Conservation (phyloP, 257 asterid genomes). For the Solanum gandarillasii region DNA sequence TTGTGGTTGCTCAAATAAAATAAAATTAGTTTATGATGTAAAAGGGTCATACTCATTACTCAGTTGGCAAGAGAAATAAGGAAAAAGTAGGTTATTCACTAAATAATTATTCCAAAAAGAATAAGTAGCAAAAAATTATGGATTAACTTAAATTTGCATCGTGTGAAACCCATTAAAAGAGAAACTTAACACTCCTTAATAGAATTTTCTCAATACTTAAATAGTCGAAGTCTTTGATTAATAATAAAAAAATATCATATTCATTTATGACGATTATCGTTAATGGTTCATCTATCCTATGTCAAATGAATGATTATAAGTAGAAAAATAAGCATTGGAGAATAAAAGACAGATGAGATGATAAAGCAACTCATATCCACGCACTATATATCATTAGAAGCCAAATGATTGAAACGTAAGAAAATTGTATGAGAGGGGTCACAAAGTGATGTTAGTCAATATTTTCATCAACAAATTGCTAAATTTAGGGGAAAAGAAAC, state of each 20-base stretch:
- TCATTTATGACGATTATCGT: background rate
- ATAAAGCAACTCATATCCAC: background rate
- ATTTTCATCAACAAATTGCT: background rate
- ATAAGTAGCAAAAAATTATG: background rate
- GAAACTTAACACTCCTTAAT: background rate
- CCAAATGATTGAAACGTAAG: background rate
- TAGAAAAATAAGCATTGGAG: background rate
- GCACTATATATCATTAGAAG: background rate
- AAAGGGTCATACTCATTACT: background rate
- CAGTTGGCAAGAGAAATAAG: background rate
- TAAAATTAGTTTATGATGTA: background rate
- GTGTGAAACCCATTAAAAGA: background rate
- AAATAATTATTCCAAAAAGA: background rate
- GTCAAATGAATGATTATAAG: background rate
- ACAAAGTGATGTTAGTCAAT: slow-evolving; percentile 1
- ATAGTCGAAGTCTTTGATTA: background rate
- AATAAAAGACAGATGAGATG: background rate
- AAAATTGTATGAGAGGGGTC: background rate
- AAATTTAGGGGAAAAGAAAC: background rate
- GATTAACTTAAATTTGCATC: background rate
- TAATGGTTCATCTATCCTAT: background rate
- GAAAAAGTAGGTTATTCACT: background rate
- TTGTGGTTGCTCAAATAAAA: background rate
- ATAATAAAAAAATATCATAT: background rate
- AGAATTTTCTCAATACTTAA: background rate